Evolutionary conservation across 2,329 filamentous ascomycete genomes (phyloP).

Genomic region (Aplosporella prunicola): DNA sequence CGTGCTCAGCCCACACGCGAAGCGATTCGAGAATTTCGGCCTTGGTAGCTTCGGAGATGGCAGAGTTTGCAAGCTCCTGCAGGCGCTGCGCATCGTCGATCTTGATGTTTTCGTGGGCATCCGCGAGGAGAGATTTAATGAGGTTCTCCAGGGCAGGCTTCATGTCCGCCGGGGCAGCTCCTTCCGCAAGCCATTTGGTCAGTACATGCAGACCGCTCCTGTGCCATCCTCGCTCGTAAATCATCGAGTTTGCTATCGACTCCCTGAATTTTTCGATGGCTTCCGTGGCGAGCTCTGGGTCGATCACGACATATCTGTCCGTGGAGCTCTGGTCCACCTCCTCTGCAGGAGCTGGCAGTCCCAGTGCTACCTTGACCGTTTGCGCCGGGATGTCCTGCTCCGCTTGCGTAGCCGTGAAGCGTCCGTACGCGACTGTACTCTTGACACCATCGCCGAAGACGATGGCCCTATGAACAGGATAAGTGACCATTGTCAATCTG

Average conservation of each 20-base stretch:
- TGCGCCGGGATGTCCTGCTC: conserved; percentile 30
- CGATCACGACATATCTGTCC: conserved; percentile 39
- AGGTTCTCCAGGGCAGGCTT: conserved; percentile 59
- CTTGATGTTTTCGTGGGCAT: conserved; percentile 43
- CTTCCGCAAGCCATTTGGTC: conserved; percentile 51
- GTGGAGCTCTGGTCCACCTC: conserved; percentile 21
- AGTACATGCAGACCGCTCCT: conserved; percentile 59
- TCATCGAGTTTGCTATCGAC: conserved; percentile 57
- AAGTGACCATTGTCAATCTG: conserved; percentile 57
- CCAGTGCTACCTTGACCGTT: conserved; percentile 48
- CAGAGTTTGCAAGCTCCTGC: conserved; percentile 22
- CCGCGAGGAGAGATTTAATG: conserved; percentile 56
- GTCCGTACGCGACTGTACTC: conserved; percentile 50
- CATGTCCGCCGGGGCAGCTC: conserved; percentile 33
- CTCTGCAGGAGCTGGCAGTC: conserved; percentile 40
- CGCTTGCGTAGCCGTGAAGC: conserved; percentile 25
- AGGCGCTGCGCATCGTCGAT: conserved; percentile 38
- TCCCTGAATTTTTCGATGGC: conserved; percentile 60
- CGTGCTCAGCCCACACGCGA: conserved; percentile 63
- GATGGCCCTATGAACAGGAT: conserved; percentile 75
- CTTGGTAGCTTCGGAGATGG: conserved; percentile 36
- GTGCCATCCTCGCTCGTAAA: conserved; percentile 67
- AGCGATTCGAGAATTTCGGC: conserved; percentile 50
- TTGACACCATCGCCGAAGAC: conserved; percentile 64
- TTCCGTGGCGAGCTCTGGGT: conserved; percentile 52